phyloP scores from a whole-genome alignment of 129 eudicot species.

The Deinandra increscens region DNA sequence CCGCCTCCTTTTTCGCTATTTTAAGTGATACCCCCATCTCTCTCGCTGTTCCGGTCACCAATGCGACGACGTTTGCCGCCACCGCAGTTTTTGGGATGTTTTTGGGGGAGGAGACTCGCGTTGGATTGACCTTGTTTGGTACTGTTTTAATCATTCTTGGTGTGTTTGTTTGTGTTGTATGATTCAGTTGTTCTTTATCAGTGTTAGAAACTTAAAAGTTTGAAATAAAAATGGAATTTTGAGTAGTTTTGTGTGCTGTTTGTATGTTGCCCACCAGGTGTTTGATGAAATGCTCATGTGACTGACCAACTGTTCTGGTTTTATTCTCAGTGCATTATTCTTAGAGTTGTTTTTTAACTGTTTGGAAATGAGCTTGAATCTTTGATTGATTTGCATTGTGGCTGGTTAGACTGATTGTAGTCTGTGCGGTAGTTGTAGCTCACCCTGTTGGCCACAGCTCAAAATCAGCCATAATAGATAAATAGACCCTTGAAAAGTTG shows the following conservation, averaged over 20 bases:
- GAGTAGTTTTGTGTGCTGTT: neutral
- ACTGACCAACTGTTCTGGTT: neutral
- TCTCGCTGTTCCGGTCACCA: constrained; percentile 91
- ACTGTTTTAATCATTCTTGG: constrained; percentile 76
- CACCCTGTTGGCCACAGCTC: constrained; percentile 38
- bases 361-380: too few species aligned
- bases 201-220: neutral
- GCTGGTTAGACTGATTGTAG: constrained; percentile 33
- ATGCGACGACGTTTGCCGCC: constrained; percentile 98
- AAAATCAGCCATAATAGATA: constrained; percentile 4
- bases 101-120: constrained; percentile 71
- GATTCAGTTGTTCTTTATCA: constrained; percentile 15
- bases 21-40: constrained; percentile 73
- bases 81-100: constrained; percentile 82
- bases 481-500: constrained; percentile 21
- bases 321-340: neutral
- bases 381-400: constrained; percentile 32
- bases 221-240: constrained; percentile 16
- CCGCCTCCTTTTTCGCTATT: constrained; percentile 75
- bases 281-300: constrained; percentile 21
- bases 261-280: constrained; percentile 8
- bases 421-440: constrained; percentile 60
- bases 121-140: constrained; percentile 71
- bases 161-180: constrained; percentile 68
- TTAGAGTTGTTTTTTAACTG: too few species aligned